These are phyloP conservation scores for Rhodotorula sp. DNA, from an alignment of 1,284 basidiomycete species.

Conservation along the genomic window DNA sequence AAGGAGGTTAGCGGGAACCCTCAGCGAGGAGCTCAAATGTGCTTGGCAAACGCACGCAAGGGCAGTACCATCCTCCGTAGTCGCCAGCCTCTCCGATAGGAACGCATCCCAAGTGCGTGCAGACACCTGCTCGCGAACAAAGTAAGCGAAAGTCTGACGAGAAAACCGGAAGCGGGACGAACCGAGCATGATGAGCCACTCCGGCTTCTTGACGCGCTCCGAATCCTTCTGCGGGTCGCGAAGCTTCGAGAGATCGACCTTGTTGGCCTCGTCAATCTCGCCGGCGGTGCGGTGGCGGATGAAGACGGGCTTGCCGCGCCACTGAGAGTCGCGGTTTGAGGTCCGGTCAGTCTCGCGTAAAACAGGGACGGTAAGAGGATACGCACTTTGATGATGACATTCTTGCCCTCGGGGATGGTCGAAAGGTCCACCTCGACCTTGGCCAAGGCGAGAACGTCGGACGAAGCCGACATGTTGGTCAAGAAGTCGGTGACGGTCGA, in stretches of 20 bases:
- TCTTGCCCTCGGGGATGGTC: constrained; percentile 93
- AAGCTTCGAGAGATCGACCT: constrained; percentile 76
- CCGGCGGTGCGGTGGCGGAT: constrained; percentile 90
- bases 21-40: constrained; percentile 55
- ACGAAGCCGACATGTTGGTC: constrained; percentile 92
- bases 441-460: constrained; percentile 95
- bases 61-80: constrained; percentile 80
- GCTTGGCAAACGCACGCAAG: constrained; percentile 95
- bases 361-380: too few relatives aligned
- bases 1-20: neutral
- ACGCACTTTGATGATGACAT: constrained; percentile 77
- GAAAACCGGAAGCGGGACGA: neutral
- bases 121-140: constrained; percentile 56
- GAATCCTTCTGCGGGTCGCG: constrained; percentile 93
- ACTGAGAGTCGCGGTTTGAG: constrained; percentile 49
- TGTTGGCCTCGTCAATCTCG: constrained; percentile 92
- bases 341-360: too few relatives aligned
- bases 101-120: constrained; percentile 98
- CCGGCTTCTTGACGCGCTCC: constrained; percentile 84
- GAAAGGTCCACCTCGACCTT: constrained; percentile 95
- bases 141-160: neutral
- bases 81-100: constrained; percentile 71
- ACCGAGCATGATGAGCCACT: constrained; percentile 97
- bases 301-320: constrained; percentile 99
- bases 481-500: constrained; percentile 92